These are phyloP conservation scores for Trypanosoma rangeli DNA, from an alignment of 208 protist species.

Conservation along the genomic window DNA sequence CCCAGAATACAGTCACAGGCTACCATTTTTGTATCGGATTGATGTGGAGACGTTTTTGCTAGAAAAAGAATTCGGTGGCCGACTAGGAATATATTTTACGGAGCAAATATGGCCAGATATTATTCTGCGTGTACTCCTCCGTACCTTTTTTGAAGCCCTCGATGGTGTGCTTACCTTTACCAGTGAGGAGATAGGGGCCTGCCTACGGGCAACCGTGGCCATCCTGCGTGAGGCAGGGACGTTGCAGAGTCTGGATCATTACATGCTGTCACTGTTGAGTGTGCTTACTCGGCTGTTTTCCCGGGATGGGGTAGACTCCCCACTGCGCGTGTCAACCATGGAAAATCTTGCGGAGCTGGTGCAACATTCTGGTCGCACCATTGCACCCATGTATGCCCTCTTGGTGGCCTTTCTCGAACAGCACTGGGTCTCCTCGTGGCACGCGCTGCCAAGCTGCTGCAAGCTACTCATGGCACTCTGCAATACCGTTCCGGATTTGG, in stretches of 20 bases:
- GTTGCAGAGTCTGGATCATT: slow-evolving; percentile 44
- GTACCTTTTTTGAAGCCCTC: slow-evolving; percentile 53
- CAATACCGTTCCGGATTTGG: slow-evolving; percentile 57
- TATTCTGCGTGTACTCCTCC: slow-evolving; percentile 60
- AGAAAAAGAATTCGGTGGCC: not conserved
- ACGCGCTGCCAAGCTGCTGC: slow-evolving; percentile 52
- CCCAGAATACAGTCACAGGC: slow-evolving; percentile 9
- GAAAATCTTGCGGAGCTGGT: slow-evolving; percentile 52
- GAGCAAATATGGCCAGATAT: slow-evolving; percentile 62
- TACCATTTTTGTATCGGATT: slow-evolving; percentile 8
- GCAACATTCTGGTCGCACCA: slow-evolving; percentile 39
- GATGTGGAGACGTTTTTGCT: not conserved
- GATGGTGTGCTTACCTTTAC: slow-evolving; percentile 62
- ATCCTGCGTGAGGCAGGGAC: slow-evolving; percentile 57
- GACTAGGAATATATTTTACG: slow-evolving; percentile 22
- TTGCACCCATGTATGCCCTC: slow-evolving; percentile 69
- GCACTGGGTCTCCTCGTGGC: slow-evolving; percentile 39
- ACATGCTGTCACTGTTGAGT: slow-evolving; percentile 63
- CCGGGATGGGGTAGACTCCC: slow-evolving; percentile 15
- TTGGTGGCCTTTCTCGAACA: slow-evolving; percentile 59
- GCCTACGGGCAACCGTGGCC: slow-evolving; percentile 55
- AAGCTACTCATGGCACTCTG: slow-evolving; percentile 62
- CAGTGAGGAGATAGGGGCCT: slow-evolving; percentile 63
- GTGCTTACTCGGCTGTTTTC: slow-evolving; percentile 35
- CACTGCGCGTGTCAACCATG: slow-evolving; percentile 32